Evolutionary conservation across 108 stramenopile genomes (phyloP).

Genomic region (Poteriospumella lacustris): DNA sequence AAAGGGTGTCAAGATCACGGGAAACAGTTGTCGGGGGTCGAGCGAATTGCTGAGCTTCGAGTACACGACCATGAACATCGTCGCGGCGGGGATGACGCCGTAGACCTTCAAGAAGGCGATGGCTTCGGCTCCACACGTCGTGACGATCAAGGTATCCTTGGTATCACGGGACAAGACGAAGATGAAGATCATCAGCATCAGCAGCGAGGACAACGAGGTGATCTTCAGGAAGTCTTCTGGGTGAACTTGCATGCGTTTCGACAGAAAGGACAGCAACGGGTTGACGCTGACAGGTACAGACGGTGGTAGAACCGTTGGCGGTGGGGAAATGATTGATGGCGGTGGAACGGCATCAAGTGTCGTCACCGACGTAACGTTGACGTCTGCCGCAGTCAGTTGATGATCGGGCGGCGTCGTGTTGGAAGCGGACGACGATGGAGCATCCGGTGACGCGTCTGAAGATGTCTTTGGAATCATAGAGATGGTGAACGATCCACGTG

Average conservation of each 20-base stretch:
- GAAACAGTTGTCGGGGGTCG: constrained; percentile 76
- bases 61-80: constrained; percentile 60
- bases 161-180: constrained; percentile 85
- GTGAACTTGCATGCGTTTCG: neutral
- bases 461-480: too few species aligned
- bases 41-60: constrained; percentile 73
- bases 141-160: constrained; percentile 92
- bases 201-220: constrained; percentile 74
- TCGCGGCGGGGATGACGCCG: constrained; percentile 49
- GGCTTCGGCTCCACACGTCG: constrained; percentile 90
- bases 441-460: too few species aligned
- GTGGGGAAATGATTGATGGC: too few species aligned
- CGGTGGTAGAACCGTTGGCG: too few species aligned
- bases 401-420: too few species aligned
- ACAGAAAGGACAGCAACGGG: too few species aligned
- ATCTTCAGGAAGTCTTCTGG: constrained; percentile 76
- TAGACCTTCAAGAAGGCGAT: constrained; percentile 80
- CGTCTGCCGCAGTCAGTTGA: too few species aligned
- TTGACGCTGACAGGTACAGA: too few species aligned
- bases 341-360: too few species aligned
- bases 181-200: constrained; percentile 89
- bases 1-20: constrained; percentile 81
- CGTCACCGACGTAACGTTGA: too few species aligned
- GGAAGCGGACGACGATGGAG: too few species aligned
- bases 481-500: too few species aligned